Conservation (phyloP, 768 basidiomycete species). For the Cystobasidium ongulense region DNA sequence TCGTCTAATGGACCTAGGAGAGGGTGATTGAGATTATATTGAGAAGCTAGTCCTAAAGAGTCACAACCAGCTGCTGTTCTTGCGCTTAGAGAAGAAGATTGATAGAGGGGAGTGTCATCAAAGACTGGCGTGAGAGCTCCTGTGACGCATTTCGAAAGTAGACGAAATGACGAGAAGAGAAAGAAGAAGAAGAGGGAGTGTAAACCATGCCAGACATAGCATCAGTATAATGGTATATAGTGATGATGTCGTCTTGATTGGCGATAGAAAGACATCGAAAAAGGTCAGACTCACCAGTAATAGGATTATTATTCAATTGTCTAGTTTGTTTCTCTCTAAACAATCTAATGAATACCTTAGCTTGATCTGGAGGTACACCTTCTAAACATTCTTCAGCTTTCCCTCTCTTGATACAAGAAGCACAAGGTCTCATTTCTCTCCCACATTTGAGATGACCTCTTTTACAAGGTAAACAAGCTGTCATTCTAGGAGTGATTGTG, state of each 20-base stretch:
- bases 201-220: too few species aligned
- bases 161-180: background rate
- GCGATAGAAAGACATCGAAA: too few species aligned
- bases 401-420: background rate
- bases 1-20: background rate
- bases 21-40: background rate
- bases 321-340: background rate
- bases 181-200: background rate
- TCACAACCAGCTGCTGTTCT: background rate
- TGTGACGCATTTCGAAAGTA: background rate
- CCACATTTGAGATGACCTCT: background rate
- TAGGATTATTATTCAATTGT: background rate
- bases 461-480: background rate
- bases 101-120: background rate
- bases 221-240: too few species aligned
- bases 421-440: background rate
- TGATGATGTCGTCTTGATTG: too few species aligned
- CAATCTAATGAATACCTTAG: background rate
- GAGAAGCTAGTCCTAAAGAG: background rate
- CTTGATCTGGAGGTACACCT: background rate
- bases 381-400: background rate
- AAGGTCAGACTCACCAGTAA: background rate
- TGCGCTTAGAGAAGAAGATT: background rate
- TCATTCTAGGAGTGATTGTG: background rate
- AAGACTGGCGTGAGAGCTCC: background rate